Evolutionary conservation across 495 filamentous ascomycete species (phyloP), one percentile per base, ranked within the genome.

Genomic region (Symbiotaphrina buchneri): DNA sequence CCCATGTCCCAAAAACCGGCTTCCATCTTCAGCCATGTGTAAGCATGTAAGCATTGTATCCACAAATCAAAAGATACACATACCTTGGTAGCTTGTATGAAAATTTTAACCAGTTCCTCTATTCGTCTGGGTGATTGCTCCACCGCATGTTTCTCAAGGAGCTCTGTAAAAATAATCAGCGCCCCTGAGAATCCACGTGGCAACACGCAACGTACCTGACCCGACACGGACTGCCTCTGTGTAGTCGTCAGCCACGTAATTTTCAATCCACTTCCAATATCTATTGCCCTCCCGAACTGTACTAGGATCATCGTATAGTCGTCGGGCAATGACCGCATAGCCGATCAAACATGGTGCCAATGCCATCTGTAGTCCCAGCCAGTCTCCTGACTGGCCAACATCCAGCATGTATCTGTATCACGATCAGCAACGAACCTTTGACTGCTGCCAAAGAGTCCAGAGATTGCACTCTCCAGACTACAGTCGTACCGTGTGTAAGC

Each of bases 201-300:
- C 17, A 30, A 19, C 19, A 25, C 23, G 21, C 16, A 18, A 44
- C 55, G 53, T 47, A 79, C 80, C 69, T 30, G 59, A 67, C 26
- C 76, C 77, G 2, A 64, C 53, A 34, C 51, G 54, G 22, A 85
- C 71, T 6, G 78, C 74, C 28, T 71, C 55, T 3, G 53, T 47
- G 39, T 84, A 91, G 45, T 87, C 77, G 10, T 77, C 69, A 4
- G 67, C 71, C 8, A 74, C 65, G 49, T 92, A 92, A 37, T 75
- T 85, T 46, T 80, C 52, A 28, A 94, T 77, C 84, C 84, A 94
- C 30, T 72, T 63, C 71, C 72, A 84, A 53, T 84, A 94, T n/a
- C 52, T 53, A 46, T 90, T 92, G 1, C 64, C 71, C 27, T 73
- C 58, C 28, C 49, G 47, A 31, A 66, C 63, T 2, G 68, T 64